These are phyloP conservation scores for Trichoderma citrinoviride DNA, from an alignment of 2,329 filamentous ascomycete species.

Conservation along the genomic window DNA sequence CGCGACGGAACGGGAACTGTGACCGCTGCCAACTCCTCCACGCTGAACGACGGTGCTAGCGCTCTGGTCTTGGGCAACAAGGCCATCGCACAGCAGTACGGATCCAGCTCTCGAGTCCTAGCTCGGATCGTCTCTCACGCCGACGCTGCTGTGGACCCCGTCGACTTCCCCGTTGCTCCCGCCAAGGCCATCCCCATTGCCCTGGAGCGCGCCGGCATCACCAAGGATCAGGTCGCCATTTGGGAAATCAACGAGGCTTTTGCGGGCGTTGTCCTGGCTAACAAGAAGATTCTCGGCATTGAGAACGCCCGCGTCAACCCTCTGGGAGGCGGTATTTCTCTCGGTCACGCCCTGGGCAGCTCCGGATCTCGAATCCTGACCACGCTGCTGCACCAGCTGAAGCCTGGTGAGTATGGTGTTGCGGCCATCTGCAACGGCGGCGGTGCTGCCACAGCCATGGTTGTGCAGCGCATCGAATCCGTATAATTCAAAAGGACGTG, in stretches of 20 bases:
- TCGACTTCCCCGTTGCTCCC: conserved; percentile 93
- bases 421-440: conserved; percentile 97
- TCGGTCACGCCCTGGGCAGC: conserved; percentile 90
- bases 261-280: conserved; percentile 90
- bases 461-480: conserved; percentile 77
- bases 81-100: conserved; percentile 76
- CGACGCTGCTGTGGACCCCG: conserved; percentile 84
- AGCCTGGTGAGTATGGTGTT: conserved; percentile 89
- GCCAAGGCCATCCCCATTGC: conserved; percentile 90
- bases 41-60: conserved; percentile 90
- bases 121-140: conserved; percentile 82
- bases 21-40: conserved; percentile 91
- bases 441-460: conserved; percentile 84
- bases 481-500: conserved; percentile 39
- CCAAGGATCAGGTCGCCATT: conserved; percentile 83
- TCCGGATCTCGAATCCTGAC: conserved; percentile 89
- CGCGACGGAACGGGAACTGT: conserved; percentile 83
- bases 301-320: conserved; percentile 79
- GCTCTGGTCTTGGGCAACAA: conserved; percentile 83
- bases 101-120: conserved; percentile 73
- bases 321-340: conserved; percentile 84
- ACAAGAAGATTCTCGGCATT: conserved; percentile 85
- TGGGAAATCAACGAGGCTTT: conserved; percentile 99
- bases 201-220: conserved; percentile 83
- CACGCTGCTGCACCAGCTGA: conserved; percentile 85